Conservation (phyloP, 768 basidiomycete species). For the Hortiboletus flavorubellus region DNA sequence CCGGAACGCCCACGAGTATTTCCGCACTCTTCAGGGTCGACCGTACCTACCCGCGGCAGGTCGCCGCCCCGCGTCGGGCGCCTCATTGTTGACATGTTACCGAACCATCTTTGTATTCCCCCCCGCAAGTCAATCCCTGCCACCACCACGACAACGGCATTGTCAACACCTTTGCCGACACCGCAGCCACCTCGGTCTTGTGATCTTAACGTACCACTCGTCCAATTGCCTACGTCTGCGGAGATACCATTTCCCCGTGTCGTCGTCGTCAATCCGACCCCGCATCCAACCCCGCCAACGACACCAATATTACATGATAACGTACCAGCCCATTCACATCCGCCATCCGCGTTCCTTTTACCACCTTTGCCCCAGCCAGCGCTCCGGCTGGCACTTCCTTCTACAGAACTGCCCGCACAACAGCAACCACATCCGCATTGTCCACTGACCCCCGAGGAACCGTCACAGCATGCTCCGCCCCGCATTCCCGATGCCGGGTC, state of each 20-base stretch:
- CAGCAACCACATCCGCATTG: conserved; percentile 22
- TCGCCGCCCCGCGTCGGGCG: conserved; percentile 37
- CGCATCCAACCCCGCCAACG: conserved; percentile 74
- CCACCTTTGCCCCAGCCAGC: conserved; percentile 31
- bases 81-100: conserved; percentile 60
- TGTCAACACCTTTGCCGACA: conserved; percentile 5
- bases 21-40: conserved; percentile 17
- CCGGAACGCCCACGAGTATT: conserved; percentile 31
- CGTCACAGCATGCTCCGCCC: conserved; percentile 1
- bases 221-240: conserved; percentile 25
- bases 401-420: not conserved
- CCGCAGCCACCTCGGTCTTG: conserved; percentile 10
- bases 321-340: conserved; percentile 21
- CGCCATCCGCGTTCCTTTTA: conserved; percentile 25
- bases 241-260: conserved; percentile 47
- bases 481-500: conserved; percentile 22
- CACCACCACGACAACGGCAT: not conserved
- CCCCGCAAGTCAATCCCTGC: conserved; percentile 11
- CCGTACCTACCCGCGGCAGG: conserved; percentile 17
- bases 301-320: conserved; percentile 47
- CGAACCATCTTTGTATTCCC: conserved; percentile 35
- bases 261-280: conserved; percentile 72
- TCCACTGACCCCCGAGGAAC: conserved; percentile 2
- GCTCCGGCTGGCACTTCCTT: conserved; percentile 5
- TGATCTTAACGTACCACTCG: conserved; percentile 23